Base-by-base conservation (phyloP, 176 grass and related monocot species). In the Cenchrus purpureus region DNA sequence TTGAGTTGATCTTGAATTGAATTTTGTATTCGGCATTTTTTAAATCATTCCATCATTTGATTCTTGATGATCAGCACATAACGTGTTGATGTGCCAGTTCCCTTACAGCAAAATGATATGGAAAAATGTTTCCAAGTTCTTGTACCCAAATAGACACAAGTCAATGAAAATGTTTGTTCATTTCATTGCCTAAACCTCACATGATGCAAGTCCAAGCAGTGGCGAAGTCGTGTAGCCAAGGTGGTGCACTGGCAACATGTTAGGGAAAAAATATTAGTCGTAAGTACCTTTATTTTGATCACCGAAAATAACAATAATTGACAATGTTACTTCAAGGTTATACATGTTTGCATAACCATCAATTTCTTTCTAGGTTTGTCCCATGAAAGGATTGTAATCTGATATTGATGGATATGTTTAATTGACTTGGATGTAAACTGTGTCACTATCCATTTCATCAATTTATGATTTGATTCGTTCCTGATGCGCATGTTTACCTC, bases 1-100 rank as follows among this genome's bases (percentile, higher is more conserved):
- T 9, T 73, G 34, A 31, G 50, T 25, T 17, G 28, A 40, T 5
- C 1, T 81, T 64, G 19, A 9, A 58, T 75, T 76, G 37, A 40
- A 40, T 40, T 82, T 45, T 68, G 52, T 61, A 70, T 61, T 76
- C 0, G 0, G 3, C 14, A 40, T 86, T 70, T 77, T 66, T 87
- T 10, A 69, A 25, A 40, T 74, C 9, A 40, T n/a, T 73, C 59
- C 40, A 19, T 62, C 43, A 46, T 79, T 57, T 51, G 57, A 66
- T 79, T 34, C 34, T 78, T 75, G 5, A 4, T 44, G 63, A 15
- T 42, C 52, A 54, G 43, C 43, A 82, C 6, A 70, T 69, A 64
- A 71, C 62, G 16, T 82, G 54, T 69, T 70, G 31, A 13, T 52
- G 29, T 54, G 29, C 48, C 7, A 22, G 22, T 2, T 16, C 6